Percentiles rank a stretch among this genome's conserved stretches.
phyloP scores from a whole-genome alignment of 2,329 filamentous ascomycete species.

The Hysterium pulicare region DNA sequence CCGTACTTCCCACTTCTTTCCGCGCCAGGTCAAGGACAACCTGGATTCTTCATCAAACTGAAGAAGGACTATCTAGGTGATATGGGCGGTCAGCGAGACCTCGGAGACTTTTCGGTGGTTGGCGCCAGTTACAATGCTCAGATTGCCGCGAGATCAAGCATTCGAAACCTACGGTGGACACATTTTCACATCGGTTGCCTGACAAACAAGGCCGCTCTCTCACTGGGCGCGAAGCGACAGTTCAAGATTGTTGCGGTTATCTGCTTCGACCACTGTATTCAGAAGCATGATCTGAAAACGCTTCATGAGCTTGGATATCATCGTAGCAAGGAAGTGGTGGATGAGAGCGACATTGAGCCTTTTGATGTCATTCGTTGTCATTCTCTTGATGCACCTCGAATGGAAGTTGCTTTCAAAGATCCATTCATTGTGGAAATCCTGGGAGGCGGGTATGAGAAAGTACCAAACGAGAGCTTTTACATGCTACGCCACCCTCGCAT shows the following conservation, averaged over 20 bases:
- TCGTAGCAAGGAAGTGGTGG: slow-evolving; percentile 23
- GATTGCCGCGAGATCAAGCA: slow-evolving; percentile 55
- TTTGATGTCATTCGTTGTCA: slow-evolving; percentile 22
- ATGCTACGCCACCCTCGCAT: slow-evolving; percentile 74
- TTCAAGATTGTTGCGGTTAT: slow-evolving; percentile 64
- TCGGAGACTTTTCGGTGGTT: slow-evolving; percentile 74
- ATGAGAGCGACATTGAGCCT: slow-evolving; percentile 17
- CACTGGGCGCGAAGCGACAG: slow-evolving; percentile 51
- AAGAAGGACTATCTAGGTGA: slow-evolving; percentile 82
- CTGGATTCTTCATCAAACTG: slow-evolving; percentile 67
- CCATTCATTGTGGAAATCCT: slow-evolving; percentile 78
- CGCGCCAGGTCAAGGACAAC: slow-evolving; percentile 20
- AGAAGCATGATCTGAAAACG: slow-evolving; percentile 41
- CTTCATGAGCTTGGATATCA: slow-evolving; percentile 43
- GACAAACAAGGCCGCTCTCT: slow-evolving; percentile 61
- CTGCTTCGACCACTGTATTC: slow-evolving; percentile 46
- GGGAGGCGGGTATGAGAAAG: slow-evolving; percentile 75
- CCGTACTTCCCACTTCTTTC: slow-evolving; percentile 62
- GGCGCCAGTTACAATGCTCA: slow-evolving; percentile 69
- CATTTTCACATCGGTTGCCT: slow-evolving; percentile 78
- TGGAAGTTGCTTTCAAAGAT: slow-evolving; percentile 58
- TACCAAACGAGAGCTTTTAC: slow-evolving; percentile 66
- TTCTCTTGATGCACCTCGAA: slow-evolving; percentile 20
- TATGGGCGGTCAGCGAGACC: slow-evolving; percentile 65
- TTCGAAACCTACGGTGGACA: slow-evolving; percentile 66